Conservation (phyloP, 345 rosid species). For the Heritiera littoralis region DNA sequence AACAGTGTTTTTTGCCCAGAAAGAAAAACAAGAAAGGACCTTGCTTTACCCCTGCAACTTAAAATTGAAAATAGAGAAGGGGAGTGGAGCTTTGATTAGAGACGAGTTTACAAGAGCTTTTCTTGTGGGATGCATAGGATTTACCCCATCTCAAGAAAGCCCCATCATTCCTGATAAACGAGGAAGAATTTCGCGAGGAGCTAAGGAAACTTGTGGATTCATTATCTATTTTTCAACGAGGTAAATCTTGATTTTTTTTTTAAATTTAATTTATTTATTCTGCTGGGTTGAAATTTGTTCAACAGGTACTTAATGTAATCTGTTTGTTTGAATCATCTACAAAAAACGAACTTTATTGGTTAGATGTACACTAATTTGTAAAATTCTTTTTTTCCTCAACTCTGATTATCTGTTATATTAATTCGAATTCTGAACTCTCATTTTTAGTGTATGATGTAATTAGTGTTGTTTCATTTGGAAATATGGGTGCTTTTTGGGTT, state of each 20-base stretch:
- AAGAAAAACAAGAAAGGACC: neutral
- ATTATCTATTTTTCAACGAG: neutral
- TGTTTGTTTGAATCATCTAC: neutral
- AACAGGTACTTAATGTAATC: neutral
- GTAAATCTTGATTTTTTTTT: neutral
- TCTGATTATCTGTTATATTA: neutral
- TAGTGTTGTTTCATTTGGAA: neutral
- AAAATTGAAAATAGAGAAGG: neutral
- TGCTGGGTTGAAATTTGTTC: neutral
- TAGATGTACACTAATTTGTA: neutral
- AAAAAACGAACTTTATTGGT: neutral
- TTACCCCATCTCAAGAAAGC: neutral
- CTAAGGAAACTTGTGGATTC: neutral
- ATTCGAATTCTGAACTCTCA: neutral
- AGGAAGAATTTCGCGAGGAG: neutral
- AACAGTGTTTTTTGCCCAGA: neutral
- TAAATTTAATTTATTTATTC: neutral
- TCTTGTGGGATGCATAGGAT: neutral
- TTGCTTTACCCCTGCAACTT: neutral
- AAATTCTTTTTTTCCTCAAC: neutral
- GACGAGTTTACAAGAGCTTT: neutral
- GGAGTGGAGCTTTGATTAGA: neutral
- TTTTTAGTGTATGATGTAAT: neutral
- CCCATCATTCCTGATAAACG: neutral
- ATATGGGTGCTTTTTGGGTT: neutral